Evolutionary conservation across 345 rosid species (phyloP), one percentile per base, ranked within the genome.

Genomic region (Bruguiera sexangula): DNA sequence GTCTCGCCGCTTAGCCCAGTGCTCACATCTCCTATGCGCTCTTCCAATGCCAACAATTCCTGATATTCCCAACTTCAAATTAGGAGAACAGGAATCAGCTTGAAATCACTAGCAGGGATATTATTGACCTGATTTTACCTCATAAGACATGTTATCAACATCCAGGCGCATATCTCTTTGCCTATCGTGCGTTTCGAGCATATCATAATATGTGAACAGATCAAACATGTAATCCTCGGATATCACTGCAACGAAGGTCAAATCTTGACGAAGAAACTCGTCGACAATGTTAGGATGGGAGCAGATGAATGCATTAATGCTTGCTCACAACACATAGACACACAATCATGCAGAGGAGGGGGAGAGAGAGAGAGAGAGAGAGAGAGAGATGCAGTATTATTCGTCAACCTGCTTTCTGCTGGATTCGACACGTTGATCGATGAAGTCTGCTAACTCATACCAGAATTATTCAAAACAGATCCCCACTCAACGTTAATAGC

Each of bases 401-500:
- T 82, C 21, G 85, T 66, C 65, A 83, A 67, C 27, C 76, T 74
- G 67, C 64, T 70, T 36, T 85, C 89, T 37, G 67, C 84, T 66
- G 85, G 86, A 81, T 76, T 79, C 65, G 74, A 67, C 71, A 83
- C 77, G 72, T 70, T 75, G 78, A 65, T 78, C 68, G 80, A 59
- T 71, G 80, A 74, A 54, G 71, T 61, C 55, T 80, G 88, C 73
- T 79, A 82, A 62, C 52, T 74, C 72, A 77, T 75, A 70, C 71
- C 69, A 58, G 80, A 51, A 51, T 67, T 79, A 32, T 60, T 64
- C 48, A 83, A 63, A 73, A 81, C 46, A 36, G 85, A 82, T 81
- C 82, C 91, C 74, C 73, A 85, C 73, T 87, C 86, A 70, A 68
- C 67, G 61, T 85, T 85, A 60, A 78, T 77, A 74, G 79, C 67